Evolutionary conservation across 495 filamentous ascomycete genomes (phyloP).

Genomic region (Talaromyces wortmannii): DNA sequence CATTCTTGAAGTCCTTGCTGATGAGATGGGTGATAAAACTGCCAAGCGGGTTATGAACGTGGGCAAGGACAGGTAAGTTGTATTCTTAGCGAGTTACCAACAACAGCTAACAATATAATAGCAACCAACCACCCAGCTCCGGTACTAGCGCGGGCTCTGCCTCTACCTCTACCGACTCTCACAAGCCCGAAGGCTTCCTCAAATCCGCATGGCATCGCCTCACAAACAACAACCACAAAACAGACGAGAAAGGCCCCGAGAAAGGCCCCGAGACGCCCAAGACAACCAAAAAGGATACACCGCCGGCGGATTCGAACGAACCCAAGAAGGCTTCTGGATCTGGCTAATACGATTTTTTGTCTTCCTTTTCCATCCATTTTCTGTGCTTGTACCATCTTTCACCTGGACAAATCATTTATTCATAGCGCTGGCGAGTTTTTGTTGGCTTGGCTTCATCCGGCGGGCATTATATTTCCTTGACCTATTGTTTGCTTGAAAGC

Average conservation of each 20-base stretch:
- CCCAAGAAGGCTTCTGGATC: slow-evolving; percentile 56
- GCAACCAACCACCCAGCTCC: slow-evolving; percentile 1
- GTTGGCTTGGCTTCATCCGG: background rate
- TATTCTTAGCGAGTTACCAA: too few relatives aligned
- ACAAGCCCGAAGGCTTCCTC: slow-evolving; percentile 77
- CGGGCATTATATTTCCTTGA: background rate
- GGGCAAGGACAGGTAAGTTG: slow-evolving; percentile 39
- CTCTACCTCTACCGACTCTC: slow-evolving; percentile 26
- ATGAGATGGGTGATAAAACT: slow-evolving; percentile 85
- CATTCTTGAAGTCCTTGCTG: slow-evolving; percentile 88
- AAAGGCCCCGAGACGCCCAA: slow-evolving; percentile 8
- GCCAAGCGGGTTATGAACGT: slow-evolving; percentile 89
- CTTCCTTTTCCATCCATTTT: background rate
- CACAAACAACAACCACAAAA: slow-evolving; percentile 59
- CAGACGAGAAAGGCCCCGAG: slow-evolving; percentile 17
- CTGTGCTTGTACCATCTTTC: background rate
- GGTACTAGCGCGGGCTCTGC: slow-evolving; percentile 2
- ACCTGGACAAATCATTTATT: background rate
- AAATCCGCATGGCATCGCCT: slow-evolving; percentile 86
- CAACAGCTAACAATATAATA: background rate
- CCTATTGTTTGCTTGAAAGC: background rate
- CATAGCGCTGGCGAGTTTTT: slow-evolving; percentile 8
- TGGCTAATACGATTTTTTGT: background rate
- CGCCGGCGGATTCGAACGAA: slow-evolving; percentile 35
- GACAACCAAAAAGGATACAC: slow-evolving; percentile 24